Evolutionary conservation across 2,329 filamentous ascomycete species (phyloP).

Genomic region (Teratosphaeriaceae sp.): DNA sequence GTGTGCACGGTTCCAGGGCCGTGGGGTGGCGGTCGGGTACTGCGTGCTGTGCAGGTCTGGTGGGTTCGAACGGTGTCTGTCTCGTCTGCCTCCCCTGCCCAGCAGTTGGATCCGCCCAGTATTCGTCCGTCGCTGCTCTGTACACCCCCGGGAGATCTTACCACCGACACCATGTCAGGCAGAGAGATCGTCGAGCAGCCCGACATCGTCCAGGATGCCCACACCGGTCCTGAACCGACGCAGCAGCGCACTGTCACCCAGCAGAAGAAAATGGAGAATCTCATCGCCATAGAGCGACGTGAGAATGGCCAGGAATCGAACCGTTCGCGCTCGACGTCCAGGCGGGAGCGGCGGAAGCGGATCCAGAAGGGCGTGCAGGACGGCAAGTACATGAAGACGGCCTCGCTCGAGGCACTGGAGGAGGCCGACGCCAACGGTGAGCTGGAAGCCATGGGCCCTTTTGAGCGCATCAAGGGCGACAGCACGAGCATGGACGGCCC

Average conservation of each 20-base stretch:
- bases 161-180: conserved; percentile 9
- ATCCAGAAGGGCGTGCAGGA: conserved; percentile 39
- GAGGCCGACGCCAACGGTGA: conserved; percentile 47
- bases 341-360: conserved; percentile 41
- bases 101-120: too few species aligned
- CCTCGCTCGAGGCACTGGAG: conserved; percentile 42
- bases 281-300: conserved; percentile 26
- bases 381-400: conserved; percentile 48
- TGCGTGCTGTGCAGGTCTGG: conserved; percentile 1
- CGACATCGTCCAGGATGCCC: conserved; percentile 19
- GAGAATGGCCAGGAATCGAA: conserved; percentile 33
- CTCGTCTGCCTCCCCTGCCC: too few species aligned
- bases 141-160: too few species aligned
- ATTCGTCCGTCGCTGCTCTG: too few species aligned
- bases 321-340: conserved; percentile 41
- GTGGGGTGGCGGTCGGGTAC: too few species aligned
- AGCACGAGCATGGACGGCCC: conserved; percentile 51
- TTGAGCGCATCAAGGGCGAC: conserved; percentile 51
- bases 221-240: conserved; percentile 18
- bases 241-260: conserved; percentile 37
- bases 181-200: conserved; percentile 21
- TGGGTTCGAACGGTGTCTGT: too few species aligned
- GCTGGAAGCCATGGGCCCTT: conserved; percentile 42
- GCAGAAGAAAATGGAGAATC: conserved; percentile 40
- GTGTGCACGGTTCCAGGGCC: too few species aligned